These are phyloP conservation scores for Raddia guianensis DNA, from an alignment of 176 grass and related monocot genomes.

Conservation along the genomic window DNA sequence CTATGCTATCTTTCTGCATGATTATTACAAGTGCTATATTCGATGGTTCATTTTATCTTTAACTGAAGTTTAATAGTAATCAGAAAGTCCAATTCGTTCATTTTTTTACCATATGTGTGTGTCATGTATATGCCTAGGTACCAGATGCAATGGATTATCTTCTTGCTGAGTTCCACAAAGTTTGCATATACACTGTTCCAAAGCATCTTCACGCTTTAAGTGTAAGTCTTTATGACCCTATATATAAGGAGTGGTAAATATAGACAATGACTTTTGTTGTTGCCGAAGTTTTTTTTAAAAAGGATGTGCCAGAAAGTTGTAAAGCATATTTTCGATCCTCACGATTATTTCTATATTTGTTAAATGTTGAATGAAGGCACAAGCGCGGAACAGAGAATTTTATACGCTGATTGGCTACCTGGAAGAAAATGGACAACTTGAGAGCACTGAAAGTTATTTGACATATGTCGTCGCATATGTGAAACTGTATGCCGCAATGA, in stretches of 20 bases:
- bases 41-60: neutral
- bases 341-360: constrained; percentile 16
- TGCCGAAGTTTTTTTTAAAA: neutral
- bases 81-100: neutral
- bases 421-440: constrained; percentile 76
- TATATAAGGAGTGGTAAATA: constrained; percentile 27
- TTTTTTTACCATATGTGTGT: constrained; percentile 16
- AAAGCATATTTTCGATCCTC: neutral
- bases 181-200: constrained; percentile 89
- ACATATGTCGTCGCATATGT: constrained; percentile 64
- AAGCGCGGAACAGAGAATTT: constrained; percentile 57
- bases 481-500: constrained; percentile 84
- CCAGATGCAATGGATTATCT: constrained; percentile 84
- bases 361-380: constrained; percentile 41
- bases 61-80: constrained; percentile 1
- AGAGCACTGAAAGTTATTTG: constrained; percentile 73
- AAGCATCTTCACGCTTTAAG: constrained; percentile 89
- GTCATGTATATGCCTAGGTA: constrained; percentile 47
- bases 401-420: constrained; percentile 77
- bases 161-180: constrained; percentile 85
- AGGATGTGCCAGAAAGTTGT: constrained; percentile 13
- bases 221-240: constrained; percentile 56
- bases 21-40: constrained; percentile 15
- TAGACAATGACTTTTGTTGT: neutral
- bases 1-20: constrained; percentile 6